Evolutionary conservation across 352 stramenopile genomes (phyloP).

Genomic region (Phytopythium chamaehyphon): DNA sequence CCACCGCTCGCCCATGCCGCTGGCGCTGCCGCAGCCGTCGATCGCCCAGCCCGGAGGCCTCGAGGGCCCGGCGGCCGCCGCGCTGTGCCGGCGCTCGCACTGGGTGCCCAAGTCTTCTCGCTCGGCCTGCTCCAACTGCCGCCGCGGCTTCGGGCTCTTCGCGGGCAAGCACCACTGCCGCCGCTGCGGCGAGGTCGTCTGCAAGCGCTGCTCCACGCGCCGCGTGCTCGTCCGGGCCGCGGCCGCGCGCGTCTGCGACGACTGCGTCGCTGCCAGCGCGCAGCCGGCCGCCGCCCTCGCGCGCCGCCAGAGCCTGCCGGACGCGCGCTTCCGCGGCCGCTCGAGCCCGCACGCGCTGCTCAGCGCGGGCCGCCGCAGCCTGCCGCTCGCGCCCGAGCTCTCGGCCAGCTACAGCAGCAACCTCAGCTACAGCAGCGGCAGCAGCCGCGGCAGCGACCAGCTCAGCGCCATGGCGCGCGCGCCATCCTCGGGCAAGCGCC

Average conservation of each 20-base stretch:
- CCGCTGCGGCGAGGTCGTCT: constrained; percentile 76
- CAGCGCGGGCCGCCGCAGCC: constrained; percentile 15
- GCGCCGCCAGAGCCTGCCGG: constrained; percentile 34
- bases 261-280: constrained; percentile 67
- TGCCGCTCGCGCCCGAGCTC: constrained; percentile 8
- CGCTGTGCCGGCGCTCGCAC: constrained; percentile 68
- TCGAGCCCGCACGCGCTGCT: constrained; percentile 8
- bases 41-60: constrained; percentile 63
- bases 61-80: constrained; percentile 40
- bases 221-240: constrained; percentile 72
- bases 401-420: not conserved
- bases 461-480: not conserved
- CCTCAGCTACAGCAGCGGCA: not conserved
- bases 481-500: not conserved
- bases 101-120: constrained; percentile 74
- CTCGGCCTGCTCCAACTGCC: constrained; percentile 60
- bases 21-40: too few relatives aligned
- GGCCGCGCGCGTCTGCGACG: constrained; percentile 69
- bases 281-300: constrained; percentile 35
- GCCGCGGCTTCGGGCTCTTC: constrained; percentile 53
- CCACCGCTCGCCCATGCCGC: not conserved
- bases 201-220: constrained; percentile 62
- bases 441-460: not conserved
- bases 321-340: constrained; percentile 19
- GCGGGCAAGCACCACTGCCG: constrained; percentile 74